Conservation (phyloP, 2,329 filamentous ascomycete species). For the Penicillium aurantiogriseum region DNA sequence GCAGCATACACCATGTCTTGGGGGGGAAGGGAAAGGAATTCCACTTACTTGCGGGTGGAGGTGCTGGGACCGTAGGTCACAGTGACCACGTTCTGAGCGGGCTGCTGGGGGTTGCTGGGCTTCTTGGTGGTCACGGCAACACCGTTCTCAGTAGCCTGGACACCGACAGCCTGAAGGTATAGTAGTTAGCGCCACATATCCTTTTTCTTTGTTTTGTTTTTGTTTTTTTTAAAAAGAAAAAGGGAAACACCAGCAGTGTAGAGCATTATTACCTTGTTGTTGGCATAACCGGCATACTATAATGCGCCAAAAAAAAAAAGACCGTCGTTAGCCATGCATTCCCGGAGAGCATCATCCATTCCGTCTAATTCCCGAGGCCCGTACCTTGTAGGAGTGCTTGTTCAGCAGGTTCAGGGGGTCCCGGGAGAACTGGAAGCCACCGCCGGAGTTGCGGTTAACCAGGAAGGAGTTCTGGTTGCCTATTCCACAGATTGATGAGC, state of each 20-base stretch:
- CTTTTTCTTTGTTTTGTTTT: too few species aligned
- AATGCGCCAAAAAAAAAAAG: constrained; percentile 6
- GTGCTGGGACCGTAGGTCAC: constrained; percentile 70
- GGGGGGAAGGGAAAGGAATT: not conserved
- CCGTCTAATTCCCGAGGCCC: constrained; percentile 1
- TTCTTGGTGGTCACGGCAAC: constrained; percentile 85
- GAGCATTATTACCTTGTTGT: constrained; percentile 70
- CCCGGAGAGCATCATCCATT: constrained; percentile 13
- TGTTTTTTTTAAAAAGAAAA: not conserved
- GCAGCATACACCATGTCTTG: not conserved
- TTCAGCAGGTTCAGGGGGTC: constrained; percentile 93
- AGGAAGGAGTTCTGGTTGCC: constrained; percentile 87
- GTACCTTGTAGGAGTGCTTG: constrained; percentile 85
- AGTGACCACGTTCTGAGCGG: constrained; percentile 64
- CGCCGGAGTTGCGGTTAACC: constrained; percentile 79
- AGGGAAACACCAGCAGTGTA: constrained; percentile 9
- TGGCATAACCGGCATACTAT: constrained; percentile 88
- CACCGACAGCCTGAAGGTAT: constrained; percentile 69
- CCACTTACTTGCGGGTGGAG: constrained; percentile 72
- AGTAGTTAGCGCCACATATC: not conserved
- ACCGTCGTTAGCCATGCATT: constrained; percentile 23
- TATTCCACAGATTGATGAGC: constrained; percentile 42
- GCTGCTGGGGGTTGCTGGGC: constrained; percentile 67
- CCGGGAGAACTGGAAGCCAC: constrained; percentile 85
- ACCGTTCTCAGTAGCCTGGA: constrained; percentile 72